A percentile compares a stretch with the other conserved stretches of the same genome.
Conservation (phyloP, 148 eudicot species). For the Oxyria digyna region DNA sequence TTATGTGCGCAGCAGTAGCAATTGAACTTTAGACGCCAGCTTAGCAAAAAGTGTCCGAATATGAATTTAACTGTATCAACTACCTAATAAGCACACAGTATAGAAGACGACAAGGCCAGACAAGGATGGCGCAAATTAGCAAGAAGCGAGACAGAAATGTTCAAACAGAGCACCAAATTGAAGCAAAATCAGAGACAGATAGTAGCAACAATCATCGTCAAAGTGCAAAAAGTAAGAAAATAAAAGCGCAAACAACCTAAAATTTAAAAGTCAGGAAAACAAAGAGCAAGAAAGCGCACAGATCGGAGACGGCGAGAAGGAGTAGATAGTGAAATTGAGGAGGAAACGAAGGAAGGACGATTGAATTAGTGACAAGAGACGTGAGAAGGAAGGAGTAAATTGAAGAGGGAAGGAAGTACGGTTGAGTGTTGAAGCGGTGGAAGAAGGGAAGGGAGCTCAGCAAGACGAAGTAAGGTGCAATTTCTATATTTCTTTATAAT, state of each 20-base stretch:
- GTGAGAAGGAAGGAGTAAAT: background rate
- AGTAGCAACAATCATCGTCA: background rate
- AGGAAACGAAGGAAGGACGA: background rate
- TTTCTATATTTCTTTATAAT: too few relatives aligned
- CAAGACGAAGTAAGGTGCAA: too few relatives aligned
- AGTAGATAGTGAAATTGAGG: background rate
- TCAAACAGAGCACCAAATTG: background rate
- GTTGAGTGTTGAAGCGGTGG: conserved; percentile 4
- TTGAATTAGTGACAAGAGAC: background rate
- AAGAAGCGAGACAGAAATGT: background rate
- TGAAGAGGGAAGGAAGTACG: background rate
- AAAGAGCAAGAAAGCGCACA: background rate
- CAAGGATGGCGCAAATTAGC: background rate
- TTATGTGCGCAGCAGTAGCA: background rate
- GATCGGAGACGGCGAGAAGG: conserved; percentile 2
- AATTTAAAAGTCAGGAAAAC: background rate
- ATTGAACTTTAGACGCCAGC: background rate
- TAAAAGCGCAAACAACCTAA: background rate
- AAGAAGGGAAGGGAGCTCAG: background rate
- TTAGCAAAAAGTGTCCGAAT: background rate
- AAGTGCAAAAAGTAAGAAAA: background rate
- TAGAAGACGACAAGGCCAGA: background rate
- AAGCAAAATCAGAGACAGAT: background rate
- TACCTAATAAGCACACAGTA: background rate
- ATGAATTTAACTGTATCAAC: background rate